phyloP scores from a whole-genome alignment of 331 rosid species.

The Rhamnella rubrinervis region DNA sequence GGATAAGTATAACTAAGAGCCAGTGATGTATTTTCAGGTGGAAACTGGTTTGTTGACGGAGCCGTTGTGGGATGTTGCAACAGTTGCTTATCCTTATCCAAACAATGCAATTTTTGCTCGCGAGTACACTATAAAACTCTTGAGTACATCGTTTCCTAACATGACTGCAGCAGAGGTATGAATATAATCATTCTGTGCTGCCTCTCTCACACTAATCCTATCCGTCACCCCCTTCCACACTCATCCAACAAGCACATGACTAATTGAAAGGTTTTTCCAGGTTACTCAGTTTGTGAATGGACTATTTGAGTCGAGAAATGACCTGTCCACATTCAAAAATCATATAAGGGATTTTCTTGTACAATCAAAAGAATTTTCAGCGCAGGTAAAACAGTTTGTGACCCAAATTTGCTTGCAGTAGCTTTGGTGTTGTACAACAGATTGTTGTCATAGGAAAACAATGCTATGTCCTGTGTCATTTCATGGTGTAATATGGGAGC shows the following conservation, averaged over 20 bases:
- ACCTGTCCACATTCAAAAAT: conserved; percentile 67
- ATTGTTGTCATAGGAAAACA: too few species aligned
- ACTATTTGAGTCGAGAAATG: conserved; percentile 75
- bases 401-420: neutral
- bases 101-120: conserved; percentile 71
- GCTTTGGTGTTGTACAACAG: neutral
- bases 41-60: conserved; percentile 77
- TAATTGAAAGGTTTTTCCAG: conserved; percentile 41
- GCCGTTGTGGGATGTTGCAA: conserved; percentile 82
- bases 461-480: too few species aligned
- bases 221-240: neutral
- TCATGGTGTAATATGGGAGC: too few species aligned
- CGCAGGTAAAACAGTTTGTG: conserved; percentile 58
- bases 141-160: conserved; percentile 87
- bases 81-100: conserved; percentile 62
- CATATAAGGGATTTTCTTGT: conserved; percentile 90
- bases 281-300: conserved; percentile 90
- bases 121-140: conserved; percentile 82
- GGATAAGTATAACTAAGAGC: neutral
- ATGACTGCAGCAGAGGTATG: conserved; percentile 83
- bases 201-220: neutral
- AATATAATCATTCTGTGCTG: neutral
- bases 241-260: neutral
- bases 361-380: conserved; percentile 97
- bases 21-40: conserved; percentile 35